Percentiles rank a stretch among this genome's conserved stretches.
Evolutionary conservation across 1,284 basidiomycete genomes (phyloP).

Genomic region (Microbotryomycetes sp.): DNA sequence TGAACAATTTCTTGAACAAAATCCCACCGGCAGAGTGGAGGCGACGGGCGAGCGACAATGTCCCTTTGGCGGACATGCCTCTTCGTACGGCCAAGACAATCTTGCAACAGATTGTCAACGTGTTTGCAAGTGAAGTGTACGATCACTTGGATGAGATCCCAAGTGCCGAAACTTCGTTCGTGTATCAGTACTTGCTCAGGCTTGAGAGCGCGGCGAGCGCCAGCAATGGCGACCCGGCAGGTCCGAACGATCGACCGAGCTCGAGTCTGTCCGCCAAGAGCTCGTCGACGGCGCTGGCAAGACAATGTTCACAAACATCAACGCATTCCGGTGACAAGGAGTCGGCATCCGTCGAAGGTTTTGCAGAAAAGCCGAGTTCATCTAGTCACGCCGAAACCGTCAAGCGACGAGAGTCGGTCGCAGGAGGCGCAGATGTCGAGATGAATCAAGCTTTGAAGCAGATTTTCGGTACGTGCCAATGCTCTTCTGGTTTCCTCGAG

Average conservation of each 20-base stretch:
- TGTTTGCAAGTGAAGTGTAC: slow-evolving; percentile 44
- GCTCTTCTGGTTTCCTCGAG: background rate
- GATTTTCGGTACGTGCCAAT: slow-evolving; percentile 58
- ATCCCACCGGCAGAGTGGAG: slow-evolving; percentile 96
- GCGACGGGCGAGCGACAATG: slow-evolving; percentile 74
- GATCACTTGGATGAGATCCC: slow-evolving; percentile 41
- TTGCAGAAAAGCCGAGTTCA: background rate
- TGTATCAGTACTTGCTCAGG: slow-evolving; percentile 41
- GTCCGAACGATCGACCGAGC: background rate
- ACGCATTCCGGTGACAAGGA: background rate
- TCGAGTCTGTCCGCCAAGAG: background rate
- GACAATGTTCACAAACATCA: background rate
- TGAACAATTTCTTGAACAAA: slow-evolving; percentile 88
- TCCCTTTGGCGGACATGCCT: slow-evolving; percentile 95
- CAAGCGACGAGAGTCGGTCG: background rate
- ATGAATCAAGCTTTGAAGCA: slow-evolving; percentile 53
- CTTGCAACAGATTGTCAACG: slow-evolving; percentile 77
- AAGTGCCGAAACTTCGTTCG: slow-evolving; percentile 38
- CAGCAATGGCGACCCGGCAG: background rate
- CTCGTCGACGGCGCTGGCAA: background rate
- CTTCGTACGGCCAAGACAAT: slow-evolving; percentile 95
- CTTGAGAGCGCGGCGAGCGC: slow-evolving; percentile 14
- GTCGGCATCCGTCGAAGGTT: background rate
- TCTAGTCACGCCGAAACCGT: background rate
- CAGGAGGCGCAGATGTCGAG: slow-evolving; percentile 26